These are phyloP conservation scores for Cercophora sp. DNA, from an alignment of 495 filamentous ascomycete genomes.

Conservation along the genomic window DNA sequence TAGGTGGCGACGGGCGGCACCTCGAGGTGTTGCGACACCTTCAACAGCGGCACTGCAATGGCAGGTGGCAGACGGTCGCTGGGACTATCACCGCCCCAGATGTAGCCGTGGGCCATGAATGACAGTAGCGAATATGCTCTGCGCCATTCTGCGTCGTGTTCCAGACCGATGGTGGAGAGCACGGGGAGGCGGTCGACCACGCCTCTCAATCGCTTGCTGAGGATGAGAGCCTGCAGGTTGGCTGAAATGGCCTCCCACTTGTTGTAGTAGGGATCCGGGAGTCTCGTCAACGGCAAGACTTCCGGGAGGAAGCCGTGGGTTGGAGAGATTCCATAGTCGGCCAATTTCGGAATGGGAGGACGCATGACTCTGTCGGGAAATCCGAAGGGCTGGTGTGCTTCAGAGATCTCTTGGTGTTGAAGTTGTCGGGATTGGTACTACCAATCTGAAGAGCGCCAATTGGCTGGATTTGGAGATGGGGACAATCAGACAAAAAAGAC, in stretches of 20 bases:
- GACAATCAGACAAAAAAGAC: constrained; percentile 30
- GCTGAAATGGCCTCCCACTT: constrained; percentile 83
- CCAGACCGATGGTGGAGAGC: constrained; percentile 73
- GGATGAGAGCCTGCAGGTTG: constrained; percentile 82
- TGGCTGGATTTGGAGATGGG: not conserved
- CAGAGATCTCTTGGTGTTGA: too few relatives aligned
- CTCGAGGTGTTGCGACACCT: constrained; percentile 75
- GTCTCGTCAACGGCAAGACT: constrained; percentile 69
- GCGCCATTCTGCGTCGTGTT: constrained; percentile 83
- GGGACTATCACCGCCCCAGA: constrained; percentile 88
- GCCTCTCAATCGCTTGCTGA: constrained; percentile 73
- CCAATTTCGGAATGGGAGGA: constrained; percentile 70
- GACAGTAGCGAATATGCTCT: constrained; percentile 82
- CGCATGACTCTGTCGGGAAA: constrained; percentile 55
- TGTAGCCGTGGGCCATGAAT: constrained; percentile 88
- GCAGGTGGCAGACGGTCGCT: constrained; percentile 77
- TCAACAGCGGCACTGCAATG: constrained; percentile 76
- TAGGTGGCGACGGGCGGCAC: constrained; percentile 94
- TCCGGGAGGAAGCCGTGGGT: constrained; percentile 84
- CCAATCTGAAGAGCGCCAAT: constrained; percentile 6
- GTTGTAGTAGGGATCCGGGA: constrained; percentile 86
- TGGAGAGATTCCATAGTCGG: constrained; percentile 84
- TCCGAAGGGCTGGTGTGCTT: constrained; percentile 2
- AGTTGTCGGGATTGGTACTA: constrained; percentile 10
- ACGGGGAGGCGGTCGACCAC: constrained; percentile 75